Base-by-base conservation (phyloP, 345 rosid species). In the Eucalyptus shirleyi region DNA sequence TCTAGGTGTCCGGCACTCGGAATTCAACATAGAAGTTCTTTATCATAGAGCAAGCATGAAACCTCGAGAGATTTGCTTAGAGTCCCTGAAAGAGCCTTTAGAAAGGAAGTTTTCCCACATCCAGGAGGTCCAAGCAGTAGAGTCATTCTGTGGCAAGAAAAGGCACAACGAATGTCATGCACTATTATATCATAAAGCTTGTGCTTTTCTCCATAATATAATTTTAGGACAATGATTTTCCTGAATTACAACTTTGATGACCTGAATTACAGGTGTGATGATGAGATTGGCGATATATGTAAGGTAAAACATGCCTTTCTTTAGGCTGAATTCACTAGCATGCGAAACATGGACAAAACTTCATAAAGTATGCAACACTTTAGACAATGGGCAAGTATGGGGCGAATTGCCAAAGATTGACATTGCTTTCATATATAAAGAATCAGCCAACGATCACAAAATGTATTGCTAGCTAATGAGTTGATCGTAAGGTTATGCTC, bases 71-170 rank as follows among this genome's bases (percentile, higher is more conserved):
- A 89, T 16, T 91, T 91, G 89, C 89, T 88, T n/a, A 93, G 92
- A 88, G 91, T 94, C 87, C 99, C 99, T 12, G 98, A 94, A 87
- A 96, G 96, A 2, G 98, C 95, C 91, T 94, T 92, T 24, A 96
- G 90, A 49, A 96, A 89, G n/a, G 96, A 91, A 56, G 96, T 94
- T 91, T 96, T 96, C 49, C 98, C 97, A 92, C 98, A 95, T 50
- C 98, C 98, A 62, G 98, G 98, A 83, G 97, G 97, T 49, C 98
- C 98, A 88, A 96, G 96, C 89, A 96, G 88, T 50, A 96, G 81
- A 72, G 98, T 94, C 93, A 95, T 93, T 91, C 97, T 95, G 93
- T 69, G 87, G 80, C 40, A 65, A 65, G 40, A 62, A 40, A 10
- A 89, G 30, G 51, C 50, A 82, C 37, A 19, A 26, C 12, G 17